Conservation (phyloP, 2,329 filamentous ascomycete species). For the Rasamsonia emersonii region DNA sequence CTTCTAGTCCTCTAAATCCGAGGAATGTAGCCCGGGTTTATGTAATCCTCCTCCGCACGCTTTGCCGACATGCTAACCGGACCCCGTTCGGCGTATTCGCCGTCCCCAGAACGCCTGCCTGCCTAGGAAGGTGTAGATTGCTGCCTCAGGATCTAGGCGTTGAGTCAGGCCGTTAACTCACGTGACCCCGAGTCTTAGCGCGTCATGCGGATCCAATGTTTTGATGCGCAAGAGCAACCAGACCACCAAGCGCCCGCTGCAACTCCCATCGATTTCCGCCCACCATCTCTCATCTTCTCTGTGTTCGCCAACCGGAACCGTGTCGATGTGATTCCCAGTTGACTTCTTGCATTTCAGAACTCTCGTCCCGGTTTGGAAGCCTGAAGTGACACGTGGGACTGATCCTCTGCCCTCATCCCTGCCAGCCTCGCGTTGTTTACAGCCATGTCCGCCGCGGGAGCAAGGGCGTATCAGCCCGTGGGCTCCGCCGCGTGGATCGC, state of each 20-base stretch:
- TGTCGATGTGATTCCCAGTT: not conserved
- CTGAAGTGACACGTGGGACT: no score
- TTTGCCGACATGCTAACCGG: no score
- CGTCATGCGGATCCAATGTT: conserved; percentile 8
- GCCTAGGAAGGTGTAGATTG: no score
- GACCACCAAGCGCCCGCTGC: not conserved
- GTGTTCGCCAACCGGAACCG: conserved; percentile 3
- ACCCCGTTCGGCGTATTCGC: not conserved
- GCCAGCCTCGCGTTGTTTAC: conserved; percentile 2
- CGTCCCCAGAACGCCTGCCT: not conserved
- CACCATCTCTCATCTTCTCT: not conserved
- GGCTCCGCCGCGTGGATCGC: conserved; percentile 79
- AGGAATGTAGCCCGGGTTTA: no score
- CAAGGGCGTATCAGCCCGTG: conserved; percentile 47
- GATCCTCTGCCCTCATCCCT: not conserved
- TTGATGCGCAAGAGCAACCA: conserved; percentile 7
- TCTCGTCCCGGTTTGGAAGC: no score
- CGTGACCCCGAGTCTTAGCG: conserved; percentile 13
- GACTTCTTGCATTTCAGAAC: no score
- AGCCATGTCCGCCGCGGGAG: conserved; percentile 27
- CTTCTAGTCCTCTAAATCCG: no score
- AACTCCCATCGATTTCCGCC: not conserved
- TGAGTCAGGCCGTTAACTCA: no score
- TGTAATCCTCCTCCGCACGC: no score
- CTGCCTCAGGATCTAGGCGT: conserved; percentile 1